Evolutionary conservation across 129 eudicot genomes (phyloP), one percentile per base, ranked within the genome.

Genomic region (Mikania micrantha): DNA sequence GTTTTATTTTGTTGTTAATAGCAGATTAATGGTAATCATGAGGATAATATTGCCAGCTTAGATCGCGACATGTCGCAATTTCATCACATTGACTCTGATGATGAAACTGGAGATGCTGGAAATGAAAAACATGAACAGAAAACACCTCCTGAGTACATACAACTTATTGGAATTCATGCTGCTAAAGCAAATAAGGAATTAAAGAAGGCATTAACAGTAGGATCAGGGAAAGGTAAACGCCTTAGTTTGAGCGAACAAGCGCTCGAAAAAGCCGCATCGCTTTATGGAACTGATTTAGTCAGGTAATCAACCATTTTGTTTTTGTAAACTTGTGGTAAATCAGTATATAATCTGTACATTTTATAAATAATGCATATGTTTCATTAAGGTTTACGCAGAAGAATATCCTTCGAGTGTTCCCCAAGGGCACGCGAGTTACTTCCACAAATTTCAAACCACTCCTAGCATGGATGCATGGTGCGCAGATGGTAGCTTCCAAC

Each of bases 401-500:
- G 76, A 86, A 94, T 67, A 45, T 94, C 59, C 77, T 94, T 54
- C 76, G 99, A 63, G 86, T 94, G 42, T 94, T 65, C 53, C 99
- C 99, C 1, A 94, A 94, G 78, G 99, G 97, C 53, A 85, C 87
- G 17, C 81, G 99, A 36, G 89, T 94, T 27, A 81, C 84, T 45
- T 94, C 99, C 27, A 80, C 99, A 32, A 94, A 94, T 74, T 94
- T 84, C 61, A 83, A 76, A 69, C 99, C 99, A 7, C 67, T 84
- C 25, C 62, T 66, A 45, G 99, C 84, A 22, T 94, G 99, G 99
- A 85, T 83, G 79, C 94, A 89, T 77, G 99, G 99, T 38, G 96
- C 97, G 52, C 99, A 94, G 75, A 94, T 94, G 99, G 95, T 87
- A n/a, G 99, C 99, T 3, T 89, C 82, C 48, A 94, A 94, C 58